Evolutionary conservation across 805 yeast genomes (phyloP), one percentile per base, ranked within the genome.

Genomic region (Cyberlindnera maritima): DNA sequence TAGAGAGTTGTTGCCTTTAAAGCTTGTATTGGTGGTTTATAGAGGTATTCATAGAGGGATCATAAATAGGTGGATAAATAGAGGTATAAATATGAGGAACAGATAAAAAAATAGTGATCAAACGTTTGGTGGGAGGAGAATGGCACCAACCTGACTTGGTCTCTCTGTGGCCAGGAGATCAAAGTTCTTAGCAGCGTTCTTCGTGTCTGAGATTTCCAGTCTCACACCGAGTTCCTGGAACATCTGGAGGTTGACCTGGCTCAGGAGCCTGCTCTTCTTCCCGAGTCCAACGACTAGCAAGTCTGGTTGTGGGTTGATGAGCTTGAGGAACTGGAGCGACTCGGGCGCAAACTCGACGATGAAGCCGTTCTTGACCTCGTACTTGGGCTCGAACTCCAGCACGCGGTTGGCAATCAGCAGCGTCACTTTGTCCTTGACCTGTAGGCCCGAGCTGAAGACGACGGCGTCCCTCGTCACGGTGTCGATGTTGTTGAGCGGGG

Each of bases 141-240:
- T 66, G 0, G 87, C 94, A 1, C 81, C 90, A n/a, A 88, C 80
- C 28, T 80, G 82, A 21, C 73, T 69, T 0, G 91, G 88, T 54
- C 96, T 71, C 60, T 88, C 96, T 0, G 92, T 85, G 1, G 92
- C 90, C 48, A 88, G 66, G 36, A 88, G 65, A 57, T 88, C 92
- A 65, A 77, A 88, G 51, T 77, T 81, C 52, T 78, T 75, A 12
- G 86, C 91, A 1, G 88, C 86, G 54, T 77, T 77, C 52, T 71
- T 72, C 3, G 83, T 84, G 59, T 81, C 85, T 25, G 87, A 76
- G 3, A 83, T 69, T 56, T 88, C 94, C 17, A 81, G 60, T 58
- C 81, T 83, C n/a, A 86, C 77, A 0, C 96, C 96, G 48, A 83
- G 64, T 6, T 69, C 63, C 21, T 75, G 72, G 48, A 88, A 71